Base-by-base conservation (phyloP, 2,329 filamentous ascomycete genomes). In the Emericellopsis cladophorae region DNA sequence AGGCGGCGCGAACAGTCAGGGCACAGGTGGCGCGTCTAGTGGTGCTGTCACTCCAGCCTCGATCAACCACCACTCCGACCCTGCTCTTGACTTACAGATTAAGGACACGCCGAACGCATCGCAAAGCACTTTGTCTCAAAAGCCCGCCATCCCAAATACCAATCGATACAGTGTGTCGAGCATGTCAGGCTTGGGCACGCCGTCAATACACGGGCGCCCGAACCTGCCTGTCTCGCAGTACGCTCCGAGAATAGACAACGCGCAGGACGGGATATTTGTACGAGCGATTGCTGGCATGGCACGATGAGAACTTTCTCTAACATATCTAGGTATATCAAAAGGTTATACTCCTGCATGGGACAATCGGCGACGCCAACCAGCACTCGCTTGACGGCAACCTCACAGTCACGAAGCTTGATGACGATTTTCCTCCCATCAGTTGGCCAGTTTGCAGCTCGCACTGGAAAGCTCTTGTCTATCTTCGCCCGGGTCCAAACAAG, bases 381-480 rank as follows among this genome's bases (percentile, higher is more conserved):
- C 75, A 76, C 54, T 67, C 76, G 40, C 61, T 93, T 45, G 87
- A 95, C 54, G 92, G 92, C 48, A 82, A 66, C 24, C 54, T 96
- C 39, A 87, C 80, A 3, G 74, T 95, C 45, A 81, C 74, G 53
- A 84, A 92, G 53, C 75, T 88, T 49, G 84, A 95, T 59, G 87
- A 94, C 57, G 78, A 67, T 45, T 95, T 95, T 56, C 89, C 90
- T 7, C 67, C 84, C 0, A 84, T 79, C 11, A 73, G 70, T 49
- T 96, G 90, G 89, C 90, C 89, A 1, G 90, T 95, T 10, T 81
- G 72, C 55, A 81, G 87, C 47, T 93, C 85, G 4, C 80, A 89
- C 58, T 96, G 95, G 71, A 96, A 96, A 64, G 83, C 83, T 5
- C 68, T 96, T 24, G 73, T 95, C 9, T 87, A 95, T 59, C 74